Evolutionary conservation across 139 green algal genomes (phyloP), one percentile per base, ranked within the genome.

Genomic region (Chlamydomonas applanata): DNA sequence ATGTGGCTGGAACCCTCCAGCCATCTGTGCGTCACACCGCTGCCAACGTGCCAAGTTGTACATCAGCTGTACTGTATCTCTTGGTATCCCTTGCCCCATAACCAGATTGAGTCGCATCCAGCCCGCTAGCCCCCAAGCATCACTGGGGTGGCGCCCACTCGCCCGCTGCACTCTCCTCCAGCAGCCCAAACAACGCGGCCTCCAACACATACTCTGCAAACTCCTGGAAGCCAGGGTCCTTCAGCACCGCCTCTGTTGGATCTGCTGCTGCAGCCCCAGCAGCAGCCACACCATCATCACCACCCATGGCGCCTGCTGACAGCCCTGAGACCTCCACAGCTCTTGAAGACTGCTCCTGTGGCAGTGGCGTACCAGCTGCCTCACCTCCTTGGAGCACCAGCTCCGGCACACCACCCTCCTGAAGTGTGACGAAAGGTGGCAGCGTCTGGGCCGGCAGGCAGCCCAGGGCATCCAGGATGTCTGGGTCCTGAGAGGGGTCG

Each of bases 161-260:
- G 0, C 79, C 79, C 24, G 74, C 63, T 25, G 74, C 79, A 57
- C 69, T 79, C 46, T 85, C 79, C 56, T 77, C 54, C 46, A 85
- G 68, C 64, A 85, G 33, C 4, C 70, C 74, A 53, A 81, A 52
- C 45, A 85, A 20, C 3, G 79, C 74, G 40, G 73, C 76, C 40
- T 85, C 79, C 63, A 85, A 9, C 62, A 85, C 79, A 40, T 67
- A 85, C 16, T 85, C 79, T 32, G 79, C 79, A 77, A 85, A 79
- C 5, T 5, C 35, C 4, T 62, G 74, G 63, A 78, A 85, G 54
- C 62, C 69, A 1, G 68, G 27, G 4, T 54, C 34, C 9, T 64
- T 45, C 40, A 78, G 16, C 35, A 74, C 71, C 17, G 59, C 61
- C 22, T 74, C 59, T 19, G 63, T 25, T 53, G 19, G 33, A 20